Evolutionary conservation across 2,329 filamentous ascomycete species (phyloP), one percentile per base, ranked within the genome.

Genomic region (Ascochyta pisi): DNA sequence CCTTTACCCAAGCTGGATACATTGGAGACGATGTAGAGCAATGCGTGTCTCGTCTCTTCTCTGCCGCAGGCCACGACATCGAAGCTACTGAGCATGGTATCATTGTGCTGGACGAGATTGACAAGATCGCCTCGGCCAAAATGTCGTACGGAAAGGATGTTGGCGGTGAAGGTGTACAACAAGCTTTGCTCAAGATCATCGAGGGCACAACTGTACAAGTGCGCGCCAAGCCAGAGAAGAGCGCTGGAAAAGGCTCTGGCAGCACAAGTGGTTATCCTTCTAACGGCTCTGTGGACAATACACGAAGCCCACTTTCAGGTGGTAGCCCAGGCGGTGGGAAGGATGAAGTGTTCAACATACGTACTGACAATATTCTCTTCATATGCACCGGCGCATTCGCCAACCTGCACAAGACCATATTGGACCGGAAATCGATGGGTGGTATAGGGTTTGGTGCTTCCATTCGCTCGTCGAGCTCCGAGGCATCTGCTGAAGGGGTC

Each of bases 1-100:
- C 93, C 6, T 92, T 98, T 62, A 98, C 94, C 0, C 94, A 97
- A 77, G 94, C 94, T 4, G 94, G 95, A 24, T 99, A 99, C 68
- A 97, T 99, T 64, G 95, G 95, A 27, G 94, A 98, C 71, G 95
- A 99, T 72, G 94, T 94, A n/a, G 95, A 99, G 73, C 89, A 91
- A 0, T 97, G 94, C 67, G 92, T 99, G 37, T 92, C 97, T 70
- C 85, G 95, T 40, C 82, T 99, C 24, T 82, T 99, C 9, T 90
- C 96, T 51, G 92, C 96, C 56, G 88, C 94, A 8, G 94, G 96
- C 73, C 96, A 96, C 75, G 90, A 96, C 65, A 86, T 95, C 26
- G 86, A 87, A 55, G 87, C 89, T 50, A 89, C 92, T 7, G 94
- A 99, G 73, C 86, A 91, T 49, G 95, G 95, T 5, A 98, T 99